These are phyloP conservation scores for Fragosphaeria purpurea DNA, from an alignment of 2,329 filamentous ascomycete genomes.

Conservation along the genomic window DNA sequence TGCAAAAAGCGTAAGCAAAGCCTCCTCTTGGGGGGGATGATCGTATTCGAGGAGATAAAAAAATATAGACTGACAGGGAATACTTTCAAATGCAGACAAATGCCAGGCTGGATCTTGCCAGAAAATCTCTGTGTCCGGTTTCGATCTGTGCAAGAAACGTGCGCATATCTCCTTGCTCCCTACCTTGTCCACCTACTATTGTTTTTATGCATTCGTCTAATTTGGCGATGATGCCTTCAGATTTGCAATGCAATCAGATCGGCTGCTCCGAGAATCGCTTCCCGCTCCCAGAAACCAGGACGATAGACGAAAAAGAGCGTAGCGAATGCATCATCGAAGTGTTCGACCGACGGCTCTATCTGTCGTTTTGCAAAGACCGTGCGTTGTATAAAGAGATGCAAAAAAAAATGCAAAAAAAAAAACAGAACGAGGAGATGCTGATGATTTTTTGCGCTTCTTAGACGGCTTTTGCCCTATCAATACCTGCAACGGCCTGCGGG, in stretches of 20 bases:
- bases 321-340: conserved; percentile 5
- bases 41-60: neutral
- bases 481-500: conserved; percentile 1
- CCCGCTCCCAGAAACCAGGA: neutral
- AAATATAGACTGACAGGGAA: neutral
- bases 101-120: conserved; percentile 1
- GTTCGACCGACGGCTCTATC: conserved; percentile 5
- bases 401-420: too few relatives aligned
- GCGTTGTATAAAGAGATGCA: neutral
- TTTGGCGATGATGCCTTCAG: neutral
- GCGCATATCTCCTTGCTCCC: neutral
- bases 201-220: neutral
- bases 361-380: conserved; percentile 8
- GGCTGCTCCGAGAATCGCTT: neutral
- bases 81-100: neutral
- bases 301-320: conserved; percentile 1
- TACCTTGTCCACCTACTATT: too few relatives aligned
- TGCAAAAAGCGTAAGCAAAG: conserved; percentile 3
- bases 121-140: neutral
- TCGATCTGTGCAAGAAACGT: conserved; percentile 10
- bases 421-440: too few relatives aligned
- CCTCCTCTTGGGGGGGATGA: neutral
- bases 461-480: conserved; percentile 3
- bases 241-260: conserved; percentile 4
- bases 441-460: neutral